Evolutionary conservation across 768 basidiomycete species (phyloP).

Genomic region (Auricularia sp.): DNA sequence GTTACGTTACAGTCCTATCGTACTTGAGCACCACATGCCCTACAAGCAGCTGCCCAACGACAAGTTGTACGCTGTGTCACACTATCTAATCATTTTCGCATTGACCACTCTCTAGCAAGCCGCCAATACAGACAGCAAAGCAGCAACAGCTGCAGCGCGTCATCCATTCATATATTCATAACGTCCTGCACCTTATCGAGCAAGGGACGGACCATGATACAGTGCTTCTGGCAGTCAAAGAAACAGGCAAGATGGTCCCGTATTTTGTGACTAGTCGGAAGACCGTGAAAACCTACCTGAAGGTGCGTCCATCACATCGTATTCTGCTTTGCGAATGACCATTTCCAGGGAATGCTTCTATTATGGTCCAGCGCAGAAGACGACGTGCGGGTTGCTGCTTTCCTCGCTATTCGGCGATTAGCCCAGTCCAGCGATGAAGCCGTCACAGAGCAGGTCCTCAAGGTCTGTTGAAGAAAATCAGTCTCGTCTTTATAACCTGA

Average conservation of each 20-base stretch:
- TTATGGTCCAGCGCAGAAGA: conserved; percentile 81
- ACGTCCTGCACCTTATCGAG: conserved; percentile 66
- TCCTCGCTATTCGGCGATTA: conserved; percentile 73
- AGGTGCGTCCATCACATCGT: conserved; percentile 34
- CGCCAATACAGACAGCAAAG: conserved; percentile 71
- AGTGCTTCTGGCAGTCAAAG: conserved; percentile 62
- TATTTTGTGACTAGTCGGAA: conserved; percentile 80
- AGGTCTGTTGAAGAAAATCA: conserved; percentile 38
- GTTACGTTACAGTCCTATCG: conserved; percentile 81
- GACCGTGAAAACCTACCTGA: conserved; percentile 76
- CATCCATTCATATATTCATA: conserved; percentile 83
- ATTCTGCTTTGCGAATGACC: not conserved
- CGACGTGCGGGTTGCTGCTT: conserved; percentile 71
- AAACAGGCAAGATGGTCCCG: conserved; percentile 83
- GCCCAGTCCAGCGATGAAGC: conserved; percentile 69
- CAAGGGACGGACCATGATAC: conserved; percentile 61
- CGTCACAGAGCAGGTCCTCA: conserved; percentile 76
- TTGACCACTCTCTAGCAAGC: conserved; percentile 47
- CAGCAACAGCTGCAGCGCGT: conserved; percentile 80
- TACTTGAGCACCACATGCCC: conserved; percentile 80
- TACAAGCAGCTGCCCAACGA: conserved; percentile 76
- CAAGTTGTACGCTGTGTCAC: conserved; percentile 56
- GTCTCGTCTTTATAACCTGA: not conserved
- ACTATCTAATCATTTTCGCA: conserved; percentile 2
- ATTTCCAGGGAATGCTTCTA: conserved; percentile 54